Conservation (phyloP, 179 eudicot species). For the Beta macrorhiza region DNA sequence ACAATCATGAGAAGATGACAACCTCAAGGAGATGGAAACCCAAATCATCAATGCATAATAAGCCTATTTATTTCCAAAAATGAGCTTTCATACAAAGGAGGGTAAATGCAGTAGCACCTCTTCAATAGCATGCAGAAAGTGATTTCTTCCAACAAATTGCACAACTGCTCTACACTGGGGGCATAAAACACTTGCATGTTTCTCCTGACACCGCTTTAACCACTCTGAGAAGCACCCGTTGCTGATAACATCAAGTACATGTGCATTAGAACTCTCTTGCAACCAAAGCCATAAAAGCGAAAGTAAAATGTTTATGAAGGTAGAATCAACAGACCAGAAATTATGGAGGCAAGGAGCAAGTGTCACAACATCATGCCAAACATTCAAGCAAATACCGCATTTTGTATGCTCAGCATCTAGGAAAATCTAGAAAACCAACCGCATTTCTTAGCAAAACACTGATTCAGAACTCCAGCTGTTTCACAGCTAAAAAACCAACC, state of each 20-base stretch:
- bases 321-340: constrained; percentile 63
- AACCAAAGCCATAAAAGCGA: not conserved
- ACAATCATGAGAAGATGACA: not conserved
- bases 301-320: constrained; percentile 5
- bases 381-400: constrained; percentile 84
- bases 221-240: constrained; percentile 99
- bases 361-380: constrained; percentile 98
- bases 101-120: constrained; percentile 49
- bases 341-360: constrained; percentile 98
- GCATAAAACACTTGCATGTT: constrained; percentile 70
- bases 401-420: constrained; percentile 79
- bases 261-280: constrained; percentile 3
- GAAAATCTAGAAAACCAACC: constrained; percentile 47
- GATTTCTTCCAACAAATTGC: constrained; percentile 89
- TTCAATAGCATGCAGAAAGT: constrained; percentile 75
- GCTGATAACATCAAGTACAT: constrained; percentile 42
- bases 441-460: not conserved
- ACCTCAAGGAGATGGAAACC: not conserved
- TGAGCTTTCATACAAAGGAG: not conserved
- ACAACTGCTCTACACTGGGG: constrained; percentile 92
- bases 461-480: constrained; percentile 1
- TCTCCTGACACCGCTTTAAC: constrained; percentile 78
- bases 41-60: not conserved
- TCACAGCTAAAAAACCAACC: constrained; percentile 36
- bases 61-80: not conserved